Conservation (phyloP, 2,329 filamentous ascomycete species). For the Scortechinia acanthostroma region DNA sequence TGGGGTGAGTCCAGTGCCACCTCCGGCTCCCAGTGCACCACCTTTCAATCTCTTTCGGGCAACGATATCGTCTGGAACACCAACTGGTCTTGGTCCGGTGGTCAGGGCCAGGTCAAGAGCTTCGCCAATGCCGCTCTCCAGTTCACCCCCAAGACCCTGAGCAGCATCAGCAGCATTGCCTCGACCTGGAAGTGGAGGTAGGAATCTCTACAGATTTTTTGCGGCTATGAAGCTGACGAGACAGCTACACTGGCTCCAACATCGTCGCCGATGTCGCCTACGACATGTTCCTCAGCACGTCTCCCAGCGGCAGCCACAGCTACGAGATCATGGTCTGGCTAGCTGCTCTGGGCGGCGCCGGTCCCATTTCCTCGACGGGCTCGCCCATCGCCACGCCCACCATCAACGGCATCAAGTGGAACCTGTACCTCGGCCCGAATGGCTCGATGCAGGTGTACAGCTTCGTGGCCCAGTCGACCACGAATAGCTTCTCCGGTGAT, state of each 20-base stretch:
- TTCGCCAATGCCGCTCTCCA: slow-evolving; percentile 31
- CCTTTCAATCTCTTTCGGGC: slow-evolving; percentile 21
- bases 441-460: slow-evolving; percentile 51
- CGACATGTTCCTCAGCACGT: slow-evolving; percentile 47
- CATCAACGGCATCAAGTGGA: slow-evolving; percentile 44
- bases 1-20: slow-evolving; percentile 30
- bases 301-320: slow-evolving; percentile 34
- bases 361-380: slow-evolving; percentile 45
- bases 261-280: slow-evolving; percentile 53
- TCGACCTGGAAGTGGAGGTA: slow-evolving; percentile 28
- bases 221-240: not conserved
- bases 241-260: slow-evolving; percentile 34
- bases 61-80: slow-evolving; percentile 30
- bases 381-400: slow-evolving; percentile 41
- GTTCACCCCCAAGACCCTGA: slow-evolving; percentile 19
- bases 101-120: slow-evolving; percentile 30
- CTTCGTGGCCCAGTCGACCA: slow-evolving; percentile 23
- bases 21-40: slow-evolving; percentile 31
- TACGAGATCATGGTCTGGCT: slow-evolving; percentile 66
- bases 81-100: slow-evolving; percentile 32
- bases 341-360: slow-evolving; percentile 43
- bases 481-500: not conserved
- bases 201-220: too few species aligned
- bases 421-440: slow-evolving; percentile 54
- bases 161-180: slow-evolving; percentile 22